Evolutionary conservation across 1,284 basidiomycete genomes (phyloP), one percentile per base, ranked within the genome.

Genomic region (Afroboletus lepidellus): DNA sequence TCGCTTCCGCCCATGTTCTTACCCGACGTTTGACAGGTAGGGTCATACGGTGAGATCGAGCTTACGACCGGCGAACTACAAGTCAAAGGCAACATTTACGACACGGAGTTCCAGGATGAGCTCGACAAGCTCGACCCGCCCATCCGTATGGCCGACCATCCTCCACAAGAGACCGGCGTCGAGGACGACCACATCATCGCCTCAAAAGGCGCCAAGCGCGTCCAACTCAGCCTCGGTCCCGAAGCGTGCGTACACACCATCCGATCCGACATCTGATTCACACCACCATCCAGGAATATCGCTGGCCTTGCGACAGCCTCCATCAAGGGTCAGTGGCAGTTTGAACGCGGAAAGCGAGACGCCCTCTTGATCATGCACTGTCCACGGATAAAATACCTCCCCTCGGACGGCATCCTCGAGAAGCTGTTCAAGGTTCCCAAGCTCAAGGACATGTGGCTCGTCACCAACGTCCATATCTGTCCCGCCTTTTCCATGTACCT

Each of bases 401-500:
- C 64, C 0, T 9, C 0, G 6, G 20, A 52, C 13, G 55, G 48
- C 37, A n/a, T 56, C 44, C 52, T 69, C 44, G 46, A 53, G 0
- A 34, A n/a, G 0, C 54, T 69, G 23, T 67, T 60, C 37, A 34
- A 33, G 3, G 54, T 65, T 0, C 58, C 53, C 5, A 24, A 11
- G 7, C 58, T 66, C 25, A 60, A n/a, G 13, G 52, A 55, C 62
- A 69, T 55, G 45, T 61, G 43, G 34, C 50, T 66, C 39, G 66
- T 69, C 53, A 69, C 60, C 0, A 57, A 45, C 43, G 18, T 55
- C 0, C 51, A 67, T 42, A 5, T 44, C 8, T 66, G 66, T 12
- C 67, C 64, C 6, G 67, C 66, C 0, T 66, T 48, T n/a, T 63
- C 52, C 23, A 59, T 66, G 50, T 66, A 69, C 21, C 58, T 66